Conservation (phyloP, 495 filamentous ascomycete species). For the Neurospora sp. region DNA sequence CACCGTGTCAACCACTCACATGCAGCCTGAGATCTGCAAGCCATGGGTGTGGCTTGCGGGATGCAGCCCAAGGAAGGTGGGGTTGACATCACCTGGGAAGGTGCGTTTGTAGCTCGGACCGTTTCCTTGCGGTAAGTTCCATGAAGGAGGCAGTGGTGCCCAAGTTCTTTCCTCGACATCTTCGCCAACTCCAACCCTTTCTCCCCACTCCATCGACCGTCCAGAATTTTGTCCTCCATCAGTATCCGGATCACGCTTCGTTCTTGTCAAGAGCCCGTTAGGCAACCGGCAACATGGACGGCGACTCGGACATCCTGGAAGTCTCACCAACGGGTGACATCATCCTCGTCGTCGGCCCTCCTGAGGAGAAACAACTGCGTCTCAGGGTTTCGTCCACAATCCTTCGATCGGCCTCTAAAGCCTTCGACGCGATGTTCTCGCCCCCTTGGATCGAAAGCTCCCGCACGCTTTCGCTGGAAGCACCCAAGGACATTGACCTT, state of each 20-base stretch:
- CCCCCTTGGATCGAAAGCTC: neutral
- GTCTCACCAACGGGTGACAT: neutral
- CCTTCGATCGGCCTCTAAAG: neutral
- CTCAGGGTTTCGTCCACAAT: neutral
- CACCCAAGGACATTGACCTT: neutral
- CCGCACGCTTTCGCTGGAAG: neutral
- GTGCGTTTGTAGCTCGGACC: neutral
- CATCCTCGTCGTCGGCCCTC: neutral
- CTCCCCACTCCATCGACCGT: neutral
- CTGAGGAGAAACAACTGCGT: neutral
- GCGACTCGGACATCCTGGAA: neutral
- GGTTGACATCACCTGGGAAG: neutral
- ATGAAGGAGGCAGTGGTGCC: neutral
- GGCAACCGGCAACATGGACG: neutral
- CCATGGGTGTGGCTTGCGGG: neutral
- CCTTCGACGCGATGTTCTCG: neutral
- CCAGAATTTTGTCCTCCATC: neutral
- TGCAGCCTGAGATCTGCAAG: neutral
- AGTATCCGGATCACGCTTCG: neutral
- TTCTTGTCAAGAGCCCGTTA: neutral
- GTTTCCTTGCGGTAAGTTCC: neutral
- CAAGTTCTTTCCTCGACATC: neutral
- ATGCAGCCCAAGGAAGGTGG: neutral
- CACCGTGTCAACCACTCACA: neutral
- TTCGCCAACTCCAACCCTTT: neutral